A percentile compares a stretch with the other conserved stretches of the same genome.
phyloP scores from a whole-genome alignment of 495 filamentous ascomycete genomes.

The Penicillium steckii region DNA sequence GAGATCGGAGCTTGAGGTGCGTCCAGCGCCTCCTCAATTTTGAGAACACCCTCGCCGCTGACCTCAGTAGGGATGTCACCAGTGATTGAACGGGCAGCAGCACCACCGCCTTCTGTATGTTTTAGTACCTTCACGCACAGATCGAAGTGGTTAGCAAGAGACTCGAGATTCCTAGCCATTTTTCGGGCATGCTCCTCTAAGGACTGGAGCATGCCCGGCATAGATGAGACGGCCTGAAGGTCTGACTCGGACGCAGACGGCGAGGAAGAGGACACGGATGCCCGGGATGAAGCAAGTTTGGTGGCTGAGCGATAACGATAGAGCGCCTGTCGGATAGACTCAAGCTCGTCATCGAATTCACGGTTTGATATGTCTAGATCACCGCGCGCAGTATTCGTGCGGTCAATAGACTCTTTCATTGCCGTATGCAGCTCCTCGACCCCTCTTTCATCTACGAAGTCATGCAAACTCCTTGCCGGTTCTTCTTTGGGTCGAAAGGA shows the following conservation, averaged over 20 bases:
- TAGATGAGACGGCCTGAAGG: constrained; percentile 45
- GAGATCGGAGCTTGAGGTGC: constrained; percentile 66
- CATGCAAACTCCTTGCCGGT: constrained; percentile 69
- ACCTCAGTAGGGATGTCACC: constrained; percentile 61
- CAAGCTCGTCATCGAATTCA: constrained; percentile 57
- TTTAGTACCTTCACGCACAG: constrained; percentile 89
- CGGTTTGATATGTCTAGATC: constrained; percentile 47
- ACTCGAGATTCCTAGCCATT: constrained; percentile 80
- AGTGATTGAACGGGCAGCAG: constrained; percentile 60
- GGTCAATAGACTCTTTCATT: constrained; percentile 67
- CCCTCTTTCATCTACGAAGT: constrained; percentile 84
- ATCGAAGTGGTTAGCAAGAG: constrained; percentile 89
- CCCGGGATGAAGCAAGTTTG: constrained; percentile 40
- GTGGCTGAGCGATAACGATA: constrained; percentile 39
- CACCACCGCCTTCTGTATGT: constrained; percentile 85
- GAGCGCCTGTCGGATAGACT: constrained; percentile 60
- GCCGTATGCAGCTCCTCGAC: constrained; percentile 66
- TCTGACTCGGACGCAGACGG: constrained; percentile 36
- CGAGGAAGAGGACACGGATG: constrained; percentile 40
- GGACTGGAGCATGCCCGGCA: constrained; percentile 66
- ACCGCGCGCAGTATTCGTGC: constrained; percentile 53
- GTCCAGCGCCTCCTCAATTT: constrained; percentile 55
- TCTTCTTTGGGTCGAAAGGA: constrained; percentile 69
- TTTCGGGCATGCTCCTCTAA: constrained; percentile 77
- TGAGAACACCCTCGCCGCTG: constrained; percentile 41